phyloP scores from a whole-genome alignment of 495 filamentous ascomycete genomes.

The Daldinia grandis region DNA sequence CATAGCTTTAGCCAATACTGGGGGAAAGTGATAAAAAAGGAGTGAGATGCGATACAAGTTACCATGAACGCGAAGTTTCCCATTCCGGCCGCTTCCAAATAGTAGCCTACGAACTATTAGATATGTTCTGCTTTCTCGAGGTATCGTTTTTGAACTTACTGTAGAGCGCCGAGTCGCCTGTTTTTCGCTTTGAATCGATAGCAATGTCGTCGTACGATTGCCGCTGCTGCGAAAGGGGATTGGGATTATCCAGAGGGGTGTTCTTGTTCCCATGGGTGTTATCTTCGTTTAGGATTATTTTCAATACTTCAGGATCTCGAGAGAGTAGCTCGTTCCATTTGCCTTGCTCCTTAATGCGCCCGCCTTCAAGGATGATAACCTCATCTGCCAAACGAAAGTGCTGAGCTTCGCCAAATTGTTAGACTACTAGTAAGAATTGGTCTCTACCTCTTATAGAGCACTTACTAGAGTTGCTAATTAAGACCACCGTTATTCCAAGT shows the following conservation, averaged over 20 bases:
- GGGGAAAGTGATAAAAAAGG: conserved; percentile 51
- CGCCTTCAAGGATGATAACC: conserved; percentile 58
- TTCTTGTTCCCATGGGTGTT: conserved; percentile 3
- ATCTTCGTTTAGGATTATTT: conserved; percentile 27
- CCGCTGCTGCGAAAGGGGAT: conserved; percentile 3
- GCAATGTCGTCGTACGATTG: conserved; percentile 27
- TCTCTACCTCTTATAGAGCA: neutral
- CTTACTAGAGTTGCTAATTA: conserved; percentile 48
- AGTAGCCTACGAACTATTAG: conserved; percentile 56
- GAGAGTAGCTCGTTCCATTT: conserved; percentile 51
- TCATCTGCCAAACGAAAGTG: conserved; percentile 53
- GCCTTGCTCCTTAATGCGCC: conserved; percentile 58
- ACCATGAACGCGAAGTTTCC: conserved; percentile 55
- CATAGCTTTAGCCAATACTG: conserved; percentile 54
- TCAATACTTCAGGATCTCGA: conserved; percentile 33
- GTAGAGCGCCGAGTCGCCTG: conserved; percentile 66
- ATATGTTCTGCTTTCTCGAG: neutral
- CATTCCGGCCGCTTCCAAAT: conserved; percentile 61
- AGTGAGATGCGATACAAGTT: conserved; percentile 38
- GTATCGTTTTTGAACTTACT: conserved; percentile 27
- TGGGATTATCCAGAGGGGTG: neutral
- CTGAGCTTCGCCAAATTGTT: conserved; percentile 35
- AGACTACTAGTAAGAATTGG: neutral
- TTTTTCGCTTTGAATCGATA: conserved; percentile 44
- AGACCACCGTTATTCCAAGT: conserved; percentile 43